These are phyloP conservation scores for Hura crepitans DNA, from an alignment of 441 rosid species.

Conservation along the genomic window DNA sequence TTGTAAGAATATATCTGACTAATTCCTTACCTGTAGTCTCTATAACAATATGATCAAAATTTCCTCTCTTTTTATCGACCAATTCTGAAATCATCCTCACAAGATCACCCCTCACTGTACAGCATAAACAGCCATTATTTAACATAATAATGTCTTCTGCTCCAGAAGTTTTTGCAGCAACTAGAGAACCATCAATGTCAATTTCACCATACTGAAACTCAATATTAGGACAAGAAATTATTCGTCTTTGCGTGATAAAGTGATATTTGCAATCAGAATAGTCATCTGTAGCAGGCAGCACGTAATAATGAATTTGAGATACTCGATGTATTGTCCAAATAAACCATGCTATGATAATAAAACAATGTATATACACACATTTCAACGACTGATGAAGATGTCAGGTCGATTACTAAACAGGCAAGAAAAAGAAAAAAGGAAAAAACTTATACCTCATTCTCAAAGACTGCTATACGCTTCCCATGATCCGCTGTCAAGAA, in stretches of 20 bases:
- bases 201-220: constrained; percentile 74
- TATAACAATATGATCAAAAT: constrained; percentile 83
- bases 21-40: constrained; percentile 78
- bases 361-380: not conserved
- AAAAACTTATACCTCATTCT: constrained; percentile 70
- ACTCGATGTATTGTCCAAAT: not conserved
- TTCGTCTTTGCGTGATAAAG: not conserved
- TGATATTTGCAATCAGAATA: not conserved
- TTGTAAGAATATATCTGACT: not conserved
- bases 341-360: not conserved
- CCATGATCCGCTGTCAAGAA: constrained; percentile 91
- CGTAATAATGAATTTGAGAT: not conserved
- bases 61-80: constrained; percentile 68
- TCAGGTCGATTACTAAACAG: not conserved
- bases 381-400: not conserved
- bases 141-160: constrained; percentile 88
- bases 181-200: constrained; percentile 89
- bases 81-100: constrained; percentile 88
- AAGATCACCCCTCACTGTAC: constrained; percentile 96
- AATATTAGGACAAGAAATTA: not conserved
- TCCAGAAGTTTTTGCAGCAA: constrained; percentile 79
- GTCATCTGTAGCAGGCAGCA: constrained; percentile 20
- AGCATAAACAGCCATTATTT: constrained; percentile 92
- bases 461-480: constrained; percentile 90
- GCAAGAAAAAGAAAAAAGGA: not conserved